Evolutionary conservation across 345 rosid species (phyloP).

Genomic region (Laguncularia racemosa): DNA sequence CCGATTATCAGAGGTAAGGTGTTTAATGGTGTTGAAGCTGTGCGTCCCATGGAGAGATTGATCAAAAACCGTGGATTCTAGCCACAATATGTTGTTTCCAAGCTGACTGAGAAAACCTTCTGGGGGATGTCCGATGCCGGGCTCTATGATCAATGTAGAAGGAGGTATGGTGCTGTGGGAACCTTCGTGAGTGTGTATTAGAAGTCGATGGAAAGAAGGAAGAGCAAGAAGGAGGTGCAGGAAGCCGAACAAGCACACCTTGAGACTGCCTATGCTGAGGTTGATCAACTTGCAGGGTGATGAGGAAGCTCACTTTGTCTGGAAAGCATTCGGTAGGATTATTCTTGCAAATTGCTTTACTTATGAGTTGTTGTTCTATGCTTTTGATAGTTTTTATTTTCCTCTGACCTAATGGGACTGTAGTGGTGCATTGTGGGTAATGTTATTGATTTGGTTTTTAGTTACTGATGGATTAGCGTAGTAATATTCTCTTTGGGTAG

Average conservation of each 20-base stretch:
- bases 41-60: slow-evolving; percentile 88
- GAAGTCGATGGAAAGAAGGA: slow-evolving; percentile 96
- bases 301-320: too few relatives aligned
- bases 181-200: slow-evolving; percentile 97
- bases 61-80: slow-evolving; percentile 88
- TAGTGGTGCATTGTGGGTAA: too few relatives aligned
- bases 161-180: slow-evolving; percentile 84
- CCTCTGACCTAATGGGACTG: too few relatives aligned
- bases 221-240: slow-evolving; percentile 96
- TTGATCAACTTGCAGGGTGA: slow-evolving; percentile 21
- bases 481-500: too few relatives aligned
- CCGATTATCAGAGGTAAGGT: slow-evolving; percentile 87
- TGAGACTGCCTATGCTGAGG: slow-evolving; percentile 61
- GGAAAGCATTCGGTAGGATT: too few relatives aligned
- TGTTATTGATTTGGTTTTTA: too few relatives aligned
- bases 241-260: slow-evolving; percentile 90
- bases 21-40: slow-evolving; percentile 82
- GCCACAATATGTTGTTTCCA: slow-evolving; percentile 96
- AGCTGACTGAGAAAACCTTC: slow-evolving; percentile 78
- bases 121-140: slow-evolving; percentile 98
- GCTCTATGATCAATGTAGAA: slow-evolving; percentile 77
- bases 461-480: too few relatives aligned
- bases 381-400: too few relatives aligned
- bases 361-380: not conserved
- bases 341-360: slow-evolving; percentile 1